Conservation (phyloP, 805 yeast species). For the Osmozyma mogii region DNA sequence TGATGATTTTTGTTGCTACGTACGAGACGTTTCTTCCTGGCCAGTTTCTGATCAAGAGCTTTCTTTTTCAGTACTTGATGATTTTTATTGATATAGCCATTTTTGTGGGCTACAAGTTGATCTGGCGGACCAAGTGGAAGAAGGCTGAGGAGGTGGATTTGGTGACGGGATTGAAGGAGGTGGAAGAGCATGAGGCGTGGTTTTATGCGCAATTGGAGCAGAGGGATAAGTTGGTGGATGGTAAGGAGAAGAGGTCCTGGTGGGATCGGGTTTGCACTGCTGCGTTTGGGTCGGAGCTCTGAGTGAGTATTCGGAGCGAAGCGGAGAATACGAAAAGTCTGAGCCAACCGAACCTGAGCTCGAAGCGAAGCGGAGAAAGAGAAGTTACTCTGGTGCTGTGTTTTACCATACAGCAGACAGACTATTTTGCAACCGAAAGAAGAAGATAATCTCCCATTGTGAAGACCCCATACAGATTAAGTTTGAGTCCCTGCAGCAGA, state of each 20-base stretch:
- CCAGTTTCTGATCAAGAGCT: not conserved
- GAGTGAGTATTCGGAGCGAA: too few species aligned
- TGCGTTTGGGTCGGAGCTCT: too few species aligned
- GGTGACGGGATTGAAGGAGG: constrained; percentile 9
- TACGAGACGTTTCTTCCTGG: not conserved
- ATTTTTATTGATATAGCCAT: not conserved
- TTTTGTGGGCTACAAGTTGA: not conserved
- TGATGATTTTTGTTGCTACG: constrained; percentile 5
- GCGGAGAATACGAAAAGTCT: too few species aligned
- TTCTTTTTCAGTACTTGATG: not conserved
- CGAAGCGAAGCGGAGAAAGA: too few species aligned
- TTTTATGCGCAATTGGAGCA: not conserved
- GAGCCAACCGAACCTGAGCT: too few species aligned
- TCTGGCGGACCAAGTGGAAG: not conserved
- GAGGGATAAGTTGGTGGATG: constrained; percentile 10
- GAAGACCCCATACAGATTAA: too few species aligned
- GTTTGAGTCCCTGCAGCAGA: too few species aligned
- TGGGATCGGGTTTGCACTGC: constrained; percentile 12
- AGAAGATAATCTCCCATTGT: too few species aligned
- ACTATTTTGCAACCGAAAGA: too few species aligned
- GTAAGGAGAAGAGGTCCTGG: constrained; percentile 12
- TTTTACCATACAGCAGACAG: too few species aligned
- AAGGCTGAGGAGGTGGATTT: not conserved
- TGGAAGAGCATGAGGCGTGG: not conserved
- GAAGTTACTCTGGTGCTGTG: too few species aligned